Base-by-base conservation (phyloP, 2,329 filamentous ascomycete species). In the Ophiocordyceps unilateralis region DNA sequence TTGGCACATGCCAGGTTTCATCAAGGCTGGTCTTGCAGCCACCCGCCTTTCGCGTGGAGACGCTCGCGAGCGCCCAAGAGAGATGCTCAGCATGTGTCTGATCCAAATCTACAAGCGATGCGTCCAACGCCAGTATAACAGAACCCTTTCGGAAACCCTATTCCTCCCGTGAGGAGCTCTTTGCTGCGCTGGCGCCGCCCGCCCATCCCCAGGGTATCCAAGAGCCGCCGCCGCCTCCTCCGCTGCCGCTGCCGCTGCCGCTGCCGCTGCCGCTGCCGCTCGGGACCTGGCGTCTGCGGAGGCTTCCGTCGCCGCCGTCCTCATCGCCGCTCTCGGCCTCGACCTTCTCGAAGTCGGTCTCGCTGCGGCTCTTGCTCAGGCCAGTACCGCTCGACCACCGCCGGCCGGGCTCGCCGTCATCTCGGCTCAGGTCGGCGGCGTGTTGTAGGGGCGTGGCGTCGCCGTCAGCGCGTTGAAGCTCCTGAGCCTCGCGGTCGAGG, bases 281-380 rank as follows among this genome's bases (percentile, higher is more conserved):
- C 19, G 48, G 43, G 20, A 51, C 48, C 22, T 59, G 48, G 41
- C 58, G 59, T 47, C 55, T 55, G 43, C 59, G 55, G 22, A 62
- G 53, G 17, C 52, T 53, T 10, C 52, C 66, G 26, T 65, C 67
- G 19, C 30, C 42, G 39, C 39, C 42, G 39, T 74, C 73, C 54
- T 75, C 78, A 22, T 65, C 65, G 10, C 70, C 71, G 53, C 78
- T 81, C 55, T 88, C 82, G 28, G 79, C 77, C 48, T 91, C 83
- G 50, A 93, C 84, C 58, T 85, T 83, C 55, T 93, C 87, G 55
- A 95, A 95, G 52, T 93, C 89, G 19, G 74, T 76, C 57, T 94
- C 87, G 58, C 84, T 93, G 49, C 78, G 78, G 55, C 83, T 89
- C 64, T 89, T 89, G 52, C 76, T 81, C 53, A 93, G 63, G 3